These are phyloP conservation scores for Calycina herbarum DNA, from an alignment of 2,329 filamentous ascomycete species.

Conservation along the genomic window DNA sequence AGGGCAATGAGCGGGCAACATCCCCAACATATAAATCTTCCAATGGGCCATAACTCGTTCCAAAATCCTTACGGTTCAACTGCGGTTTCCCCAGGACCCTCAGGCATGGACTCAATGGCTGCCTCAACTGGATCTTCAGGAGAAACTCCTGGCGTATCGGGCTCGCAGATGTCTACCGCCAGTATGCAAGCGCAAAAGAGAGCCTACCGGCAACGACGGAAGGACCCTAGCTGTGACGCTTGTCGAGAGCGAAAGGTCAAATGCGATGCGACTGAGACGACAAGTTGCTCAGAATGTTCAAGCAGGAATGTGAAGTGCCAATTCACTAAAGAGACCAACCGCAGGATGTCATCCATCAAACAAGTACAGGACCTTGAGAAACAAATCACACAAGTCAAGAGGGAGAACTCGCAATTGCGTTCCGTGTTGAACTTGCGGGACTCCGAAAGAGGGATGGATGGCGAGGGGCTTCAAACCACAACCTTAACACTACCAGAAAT, in stretches of 20 bases:
- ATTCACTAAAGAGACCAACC: conserved; percentile 98
- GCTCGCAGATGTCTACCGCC: conserved; percentile 41
- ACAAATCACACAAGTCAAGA: conserved; percentile 76
- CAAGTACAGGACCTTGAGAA: conserved; percentile 97
- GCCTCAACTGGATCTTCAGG: conserved; percentile 58
- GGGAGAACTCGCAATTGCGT: conserved; percentile 75
- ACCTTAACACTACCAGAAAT: conserved; percentile 63
- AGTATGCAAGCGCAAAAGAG: conserved; percentile 77
- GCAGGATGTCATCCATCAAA: conserved; percentile 99
- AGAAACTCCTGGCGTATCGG: conserved; percentile 51
- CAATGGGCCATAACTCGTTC: conserved; percentile 36
- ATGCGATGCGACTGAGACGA: conserved; percentile 95
- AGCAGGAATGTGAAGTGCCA: conserved; percentile 97
- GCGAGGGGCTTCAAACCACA: conserved; percentile 41
- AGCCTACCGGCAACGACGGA: conserved; percentile 90
- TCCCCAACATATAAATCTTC: conserved; percentile 53
- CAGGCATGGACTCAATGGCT: conserved; percentile 60
- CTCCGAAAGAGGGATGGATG: conserved; percentile 46
- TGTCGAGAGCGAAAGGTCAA: conserved; percentile 84
- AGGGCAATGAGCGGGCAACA: conserved; percentile 50
- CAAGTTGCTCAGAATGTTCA: conserved; percentile 95
- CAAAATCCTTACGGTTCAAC: conserved; percentile 34
- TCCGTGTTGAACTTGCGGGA: conserved; percentile 54
- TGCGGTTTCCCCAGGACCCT: conserved; percentile 38
- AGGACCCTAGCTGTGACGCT: conserved; percentile 95